Base-by-base conservation (phyloP, 495 filamentous ascomycete genomes). In the Penicillium simplicissimum region DNA sequence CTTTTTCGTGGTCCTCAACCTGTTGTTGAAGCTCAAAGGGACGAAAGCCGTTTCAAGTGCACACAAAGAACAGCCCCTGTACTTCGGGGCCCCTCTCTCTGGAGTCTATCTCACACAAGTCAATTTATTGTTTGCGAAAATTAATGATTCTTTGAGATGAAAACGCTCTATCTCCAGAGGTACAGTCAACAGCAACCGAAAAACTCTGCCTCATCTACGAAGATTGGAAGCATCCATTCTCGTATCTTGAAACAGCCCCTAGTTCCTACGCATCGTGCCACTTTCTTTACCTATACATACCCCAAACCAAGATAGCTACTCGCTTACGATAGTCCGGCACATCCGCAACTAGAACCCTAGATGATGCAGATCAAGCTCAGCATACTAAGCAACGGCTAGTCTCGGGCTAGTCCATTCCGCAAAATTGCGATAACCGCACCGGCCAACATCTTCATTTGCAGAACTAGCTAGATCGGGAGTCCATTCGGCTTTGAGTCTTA, bases 331-430 rank as follows among this genome's bases (percentile, higher is more conserved):
- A 8, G 23, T 8, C n/a, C 14, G 13, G 5, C 21, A 23, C 19
- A 23, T 48, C 28, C 21, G 21, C 23, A 28, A 23, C 14, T 15
- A 15, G 15, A 8, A 14, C 10, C 10, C 49, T 6, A 35, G 15
- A 19, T 11, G n/a, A n/a, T 36, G 51, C n/a, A 17, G 51, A 53
- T 53, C 51, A 53, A 34, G 45, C 25, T 48, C 45, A 48, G 4
- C 51, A 53, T 31, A 53, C 33, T 31, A 53, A 53, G 51, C 51
- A 53, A 53, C 31, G n/a, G 19, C 31, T 53, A 53, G 31, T 21
- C n/a, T 11, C 15, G 4, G 10, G 21, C 51, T 53, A 53, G 33
- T 13, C 15, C 10, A 36, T 13, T 19, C 7, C 19, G 51, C n/a
- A 36, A 36, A 53, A 53, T 53, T 53, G 33, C 15, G 51, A 53